Evolutionary conservation across 2,329 filamentous ascomycete species (phyloP).

Genomic region (Cladophialophora chaetospira): DNA sequence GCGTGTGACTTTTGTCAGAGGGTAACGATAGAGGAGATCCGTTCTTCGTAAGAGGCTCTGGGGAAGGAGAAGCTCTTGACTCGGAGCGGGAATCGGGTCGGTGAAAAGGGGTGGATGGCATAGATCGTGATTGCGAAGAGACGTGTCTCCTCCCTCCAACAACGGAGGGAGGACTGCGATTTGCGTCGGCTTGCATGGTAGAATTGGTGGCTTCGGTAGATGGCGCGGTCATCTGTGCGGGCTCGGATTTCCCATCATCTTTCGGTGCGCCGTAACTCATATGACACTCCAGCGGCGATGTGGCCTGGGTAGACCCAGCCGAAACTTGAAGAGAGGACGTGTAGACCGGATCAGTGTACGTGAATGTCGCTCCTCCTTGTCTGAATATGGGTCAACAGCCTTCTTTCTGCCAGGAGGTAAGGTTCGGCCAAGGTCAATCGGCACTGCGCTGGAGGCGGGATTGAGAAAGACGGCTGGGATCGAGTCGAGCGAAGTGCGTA

Average conservation of each 20-base stretch:
- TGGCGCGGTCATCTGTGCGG: slow-evolving; percentile 26
- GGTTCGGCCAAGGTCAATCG: too few species aligned
- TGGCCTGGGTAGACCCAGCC: not conserved
- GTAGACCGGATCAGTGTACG: not conserved
- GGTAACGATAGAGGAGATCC: slow-evolving; percentile 89
- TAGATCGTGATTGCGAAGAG: slow-evolving; percentile 72
- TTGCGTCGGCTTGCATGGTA: slow-evolving; percentile 16
- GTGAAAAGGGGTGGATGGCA: slow-evolving; percentile 91
- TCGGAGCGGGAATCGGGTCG: slow-evolving; percentile 80
- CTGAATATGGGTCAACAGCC: too few species aligned
- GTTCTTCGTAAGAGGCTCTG: slow-evolving; percentile 68
- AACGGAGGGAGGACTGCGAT: not conserved
- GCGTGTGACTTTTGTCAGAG: slow-evolving; percentile 78
- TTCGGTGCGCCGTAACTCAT: slow-evolving; percentile 24
- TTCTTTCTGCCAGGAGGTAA: too few species aligned
- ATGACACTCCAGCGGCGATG: slow-evolving; percentile 15
- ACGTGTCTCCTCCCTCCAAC: not conserved
- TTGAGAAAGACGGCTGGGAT: not conserved
- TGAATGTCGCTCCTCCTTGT: not conserved
- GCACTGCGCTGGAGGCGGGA: too few species aligned
- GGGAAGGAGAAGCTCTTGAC: slow-evolving; percentile 78
- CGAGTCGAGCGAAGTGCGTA: not conserved
- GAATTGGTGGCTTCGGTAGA: slow-evolving; percentile 7
- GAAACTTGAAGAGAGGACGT: not conserved
- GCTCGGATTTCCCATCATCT: slow-evolving; percentile 27